phyloP scores from a whole-genome alignment of 1,284 basidiomycete genomes.

The Tilletia setariae region DNA sequence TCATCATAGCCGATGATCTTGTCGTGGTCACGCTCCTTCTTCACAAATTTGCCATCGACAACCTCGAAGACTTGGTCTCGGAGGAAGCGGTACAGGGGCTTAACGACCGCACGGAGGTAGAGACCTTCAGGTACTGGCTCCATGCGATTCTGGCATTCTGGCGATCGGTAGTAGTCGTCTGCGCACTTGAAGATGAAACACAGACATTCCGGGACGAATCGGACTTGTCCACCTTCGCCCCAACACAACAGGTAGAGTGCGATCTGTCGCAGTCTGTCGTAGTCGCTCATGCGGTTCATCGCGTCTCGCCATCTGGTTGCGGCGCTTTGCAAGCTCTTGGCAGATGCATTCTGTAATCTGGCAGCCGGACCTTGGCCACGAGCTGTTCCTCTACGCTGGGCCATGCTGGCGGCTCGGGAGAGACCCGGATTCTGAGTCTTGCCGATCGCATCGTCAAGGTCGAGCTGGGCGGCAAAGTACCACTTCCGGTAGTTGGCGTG shows the following conservation, averaged over 20 bases:
- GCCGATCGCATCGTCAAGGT: conserved; percentile 95
- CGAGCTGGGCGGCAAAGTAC: conserved; percentile 99
- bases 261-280: conserved; percentile 93
- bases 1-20: conserved; percentile 98
- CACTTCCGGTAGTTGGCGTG: conserved; percentile 62
- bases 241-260: conserved; percentile 93
- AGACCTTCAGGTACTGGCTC: conserved; percentile 93
- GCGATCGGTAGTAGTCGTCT: conserved; percentile 97
- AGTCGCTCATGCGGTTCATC: conserved; percentile 98
- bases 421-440: conserved; percentile 86
- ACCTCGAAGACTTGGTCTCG: conserved; percentile 98
- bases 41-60: conserved; percentile 87
- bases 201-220: conserved; percentile 94
- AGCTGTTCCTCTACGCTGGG: conserved; percentile 53
- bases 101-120: conserved; percentile 84
- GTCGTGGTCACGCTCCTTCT: conserved; percentile 85
- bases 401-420: conserved; percentile 75
- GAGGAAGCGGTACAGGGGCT: conserved; percentile 95
- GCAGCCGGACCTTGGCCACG: conserved; percentile 50
- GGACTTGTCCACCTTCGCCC: conserved; percentile 97
- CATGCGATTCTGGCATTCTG: conserved; percentile 92
- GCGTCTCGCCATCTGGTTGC: conserved; percentile 91
- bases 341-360: conserved; percentile 63
- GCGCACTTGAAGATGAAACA: conserved; percentile 99
- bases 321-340: conserved; percentile 78